Base-by-base conservation (phyloP, 202 grass and related monocot species). In the Dendrocalamus latiflorus region DNA sequence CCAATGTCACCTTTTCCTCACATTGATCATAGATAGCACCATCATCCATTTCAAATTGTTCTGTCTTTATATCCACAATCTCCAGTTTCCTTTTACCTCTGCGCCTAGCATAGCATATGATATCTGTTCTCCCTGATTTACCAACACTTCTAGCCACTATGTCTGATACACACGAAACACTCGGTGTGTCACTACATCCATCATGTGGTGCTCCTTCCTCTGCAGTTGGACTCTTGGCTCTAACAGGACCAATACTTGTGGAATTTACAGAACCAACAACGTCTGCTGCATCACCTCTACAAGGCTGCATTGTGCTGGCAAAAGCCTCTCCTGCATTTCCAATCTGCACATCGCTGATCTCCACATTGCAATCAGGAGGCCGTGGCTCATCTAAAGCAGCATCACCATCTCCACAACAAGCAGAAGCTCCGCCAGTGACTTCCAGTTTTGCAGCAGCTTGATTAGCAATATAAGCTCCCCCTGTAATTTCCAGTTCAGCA, bases 101-200 rank as follows among this genome's bases (percentile, higher is more conserved):
- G 68, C 89, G 82, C 76, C 93, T 94, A 67, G 86, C 85, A 90
- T 94, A 94, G 72, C 85, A 91, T 79, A 94, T 90, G 28, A 94
- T 65, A 92, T 79, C 90, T 21, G 55, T 72, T 83, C 90, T 92
- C 39, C 56, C 75, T 51, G 90, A 88, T 63, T 58, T 77, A 75
- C 86, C 86, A 34, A 91, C 66, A 54, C 89, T 91, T 77, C 89
- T 85, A 82, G 78, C 73, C 39, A 85, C n/a, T 64, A 74, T 22
- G 38, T 73, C 78, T 41, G 80, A 78, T 41, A 63, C 39, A 56
- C 51, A 74, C 30, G 78, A 88, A 74, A 78, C 57, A 82, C 72
- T 62, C 54, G 77, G 82, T 78, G 77, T 37, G 26, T 73, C 57
- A 79, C 61, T 20, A 84, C 37, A 60, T 84, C 17, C 70, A 82